Evolutionary conservation across 2,329 filamentous ascomycete genomes (phyloP).

Genomic region (Elsinoe perseae): DNA sequence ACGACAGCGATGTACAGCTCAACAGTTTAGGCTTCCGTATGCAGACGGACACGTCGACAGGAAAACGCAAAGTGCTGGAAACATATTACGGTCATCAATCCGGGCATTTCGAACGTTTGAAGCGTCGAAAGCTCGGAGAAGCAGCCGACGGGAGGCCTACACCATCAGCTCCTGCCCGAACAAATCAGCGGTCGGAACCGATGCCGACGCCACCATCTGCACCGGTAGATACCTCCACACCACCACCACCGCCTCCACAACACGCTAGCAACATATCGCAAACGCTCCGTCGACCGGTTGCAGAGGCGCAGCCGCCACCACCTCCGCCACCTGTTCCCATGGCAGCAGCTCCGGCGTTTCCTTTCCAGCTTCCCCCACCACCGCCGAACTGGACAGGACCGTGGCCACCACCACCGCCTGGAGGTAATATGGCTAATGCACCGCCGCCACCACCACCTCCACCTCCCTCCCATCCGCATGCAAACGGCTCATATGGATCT

Average conservation of each 20-base stretch:
- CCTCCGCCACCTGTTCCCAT: not conserved
- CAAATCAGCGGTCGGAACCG: not conserved
- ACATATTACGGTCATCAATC: conserved; percentile 19
- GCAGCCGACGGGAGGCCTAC: not conserved
- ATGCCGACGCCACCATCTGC: conserved; percentile 12
- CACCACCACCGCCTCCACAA: not conserved
- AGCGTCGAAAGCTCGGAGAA: not conserved
- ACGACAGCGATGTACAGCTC: conserved; percentile 3
- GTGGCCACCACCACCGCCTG: conserved; percentile 7
- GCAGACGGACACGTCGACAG: not conserved
- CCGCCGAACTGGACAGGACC: conserved; percentile 27
- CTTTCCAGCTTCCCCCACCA: not conserved
- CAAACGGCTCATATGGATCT: not conserved
- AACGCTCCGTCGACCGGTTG: not conserved
- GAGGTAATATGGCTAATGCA: not conserved
- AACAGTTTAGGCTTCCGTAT: conserved; percentile 18
- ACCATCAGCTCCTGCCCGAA: not conserved
- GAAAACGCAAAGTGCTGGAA: conserved; percentile 12
- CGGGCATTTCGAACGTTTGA: conserved; percentile 15
- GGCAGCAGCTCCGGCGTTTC: not conserved
- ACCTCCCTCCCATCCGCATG: conserved; percentile 1
- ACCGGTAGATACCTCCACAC: not conserved
- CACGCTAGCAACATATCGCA: not conserved
- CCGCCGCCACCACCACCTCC: conserved; percentile 7
- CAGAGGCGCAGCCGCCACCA: not conserved